phyloP scores from a whole-genome alignment of 2,329 filamentous ascomycete genomes.

The Trichoderma hamatum region DNA sequence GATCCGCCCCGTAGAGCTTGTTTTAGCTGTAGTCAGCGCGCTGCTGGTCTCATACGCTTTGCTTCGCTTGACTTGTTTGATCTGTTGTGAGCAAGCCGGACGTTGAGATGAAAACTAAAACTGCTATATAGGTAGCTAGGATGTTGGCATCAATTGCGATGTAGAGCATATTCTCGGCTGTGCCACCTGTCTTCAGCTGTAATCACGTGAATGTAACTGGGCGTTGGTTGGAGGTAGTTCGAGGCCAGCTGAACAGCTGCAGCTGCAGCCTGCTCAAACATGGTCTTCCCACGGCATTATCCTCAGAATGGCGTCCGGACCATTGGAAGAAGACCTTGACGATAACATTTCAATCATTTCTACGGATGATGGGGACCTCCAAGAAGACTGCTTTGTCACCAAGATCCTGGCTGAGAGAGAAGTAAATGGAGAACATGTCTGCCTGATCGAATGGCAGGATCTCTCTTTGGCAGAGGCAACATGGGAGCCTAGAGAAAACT shows the following conservation, averaged over 20 bases:
- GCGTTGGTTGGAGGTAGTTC: neutral
- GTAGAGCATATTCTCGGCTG: neutral
- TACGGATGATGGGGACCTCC: slow-evolving; percentile 42
- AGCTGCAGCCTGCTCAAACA: neutral
- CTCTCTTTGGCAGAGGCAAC: slow-evolving; percentile 42
- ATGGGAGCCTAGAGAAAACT: slow-evolving; percentile 55
- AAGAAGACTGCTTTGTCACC: slow-evolving; percentile 55
- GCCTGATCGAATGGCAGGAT: slow-evolving; percentile 45
- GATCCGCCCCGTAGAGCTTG: neutral
- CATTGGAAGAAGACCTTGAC: slow-evolving; percentile 20
- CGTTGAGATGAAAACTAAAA: neutral
- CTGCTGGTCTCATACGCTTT: neutral
- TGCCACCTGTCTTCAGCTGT: neutral
- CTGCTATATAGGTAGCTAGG: neutral
- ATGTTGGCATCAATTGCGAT: neutral
- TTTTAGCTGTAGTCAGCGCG: neutral
- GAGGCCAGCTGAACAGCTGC: neutral
- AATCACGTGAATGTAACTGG: slow-evolving; percentile 12
- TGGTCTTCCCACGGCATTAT: neutral
- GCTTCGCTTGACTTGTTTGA: neutral
- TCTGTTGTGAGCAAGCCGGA: neutral
- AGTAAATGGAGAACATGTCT: slow-evolving; percentile 35
- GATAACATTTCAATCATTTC: slow-evolving; percentile 42
- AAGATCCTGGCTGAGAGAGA: slow-evolving; percentile 53
- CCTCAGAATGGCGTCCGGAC: slow-evolving; percentile 11